A percentile compares a stretch with the other conserved stretches of the same genome.
phyloP scores from a whole-genome alignment of 2,329 filamentous ascomycete species.

The Phialocephala sp. region DNA sequence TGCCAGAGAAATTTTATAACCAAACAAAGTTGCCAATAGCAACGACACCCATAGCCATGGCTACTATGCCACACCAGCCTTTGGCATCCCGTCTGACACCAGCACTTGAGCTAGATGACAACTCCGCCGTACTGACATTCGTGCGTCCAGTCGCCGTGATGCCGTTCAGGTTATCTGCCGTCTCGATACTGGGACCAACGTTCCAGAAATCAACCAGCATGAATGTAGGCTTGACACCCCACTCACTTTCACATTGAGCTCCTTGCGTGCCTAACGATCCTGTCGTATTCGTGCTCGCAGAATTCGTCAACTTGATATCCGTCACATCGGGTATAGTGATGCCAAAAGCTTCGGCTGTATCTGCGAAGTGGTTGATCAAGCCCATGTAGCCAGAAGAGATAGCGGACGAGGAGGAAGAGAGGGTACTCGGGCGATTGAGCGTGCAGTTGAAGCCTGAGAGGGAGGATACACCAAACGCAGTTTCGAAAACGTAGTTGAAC shows the following conservation, averaged over 20 bases:
- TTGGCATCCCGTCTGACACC: constrained; percentile 10
- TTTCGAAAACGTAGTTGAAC: constrained; percentile 75
- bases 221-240: constrained; percentile 70
- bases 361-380: constrained; percentile 82
- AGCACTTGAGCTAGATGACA: constrained; percentile 25
- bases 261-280: constrained; percentile 63
- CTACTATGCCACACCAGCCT: constrained; percentile 20
- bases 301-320: constrained; percentile 69
- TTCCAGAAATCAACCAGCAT: constrained; percentile 83
- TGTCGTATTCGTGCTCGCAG: constrained; percentile 54
- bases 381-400: constrained; percentile 66
- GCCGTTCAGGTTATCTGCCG: constrained; percentile 71
- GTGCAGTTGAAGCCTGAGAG: constrained; percentile 74
- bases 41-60: constrained; percentile 28
- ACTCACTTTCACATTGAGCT: constrained; percentile 59
- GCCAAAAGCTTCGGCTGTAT: constrained; percentile 58
- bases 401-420: constrained; percentile 57
- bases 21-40: constrained; percentile 35
- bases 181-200: constrained; percentile 70
- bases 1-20: constrained; percentile 22
- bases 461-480: constrained; percentile 66
- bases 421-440: constrained; percentile 65
- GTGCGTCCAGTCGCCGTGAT: constrained; percentile 45
- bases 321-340: constrained; percentile 67
- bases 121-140: constrained; percentile 31